Percentiles rank a stretch among this genome's conserved stretches.
Evolutionary conservation across 495 filamentous ascomycete species (phyloP).

Genomic region (Penicillium waksmanii): DNA sequence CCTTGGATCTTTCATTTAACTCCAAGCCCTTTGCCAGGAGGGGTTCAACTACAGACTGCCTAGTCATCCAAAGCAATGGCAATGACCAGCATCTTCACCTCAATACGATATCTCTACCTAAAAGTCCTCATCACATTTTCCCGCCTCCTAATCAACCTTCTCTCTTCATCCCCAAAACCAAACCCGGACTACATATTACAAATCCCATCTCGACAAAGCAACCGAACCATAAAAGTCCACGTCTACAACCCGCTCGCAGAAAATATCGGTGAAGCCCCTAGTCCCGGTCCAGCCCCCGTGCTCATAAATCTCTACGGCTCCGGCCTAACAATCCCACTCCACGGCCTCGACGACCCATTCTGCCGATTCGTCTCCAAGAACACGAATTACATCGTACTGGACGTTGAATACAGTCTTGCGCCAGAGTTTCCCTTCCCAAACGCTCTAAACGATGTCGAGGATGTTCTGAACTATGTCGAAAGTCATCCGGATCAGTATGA

Average conservation of each 20-base stretch:
- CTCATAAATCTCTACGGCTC: slow-evolving; percentile 39
- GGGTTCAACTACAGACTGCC: too few species aligned
- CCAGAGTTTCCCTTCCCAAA: slow-evolving; percentile 72
- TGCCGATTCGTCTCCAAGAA: slow-evolving; percentile 27
- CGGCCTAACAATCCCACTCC: slow-evolving; percentile 34
- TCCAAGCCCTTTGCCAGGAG: too few species aligned
- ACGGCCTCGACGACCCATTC: slow-evolving; percentile 38
- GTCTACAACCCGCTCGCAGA: slow-evolving; percentile 2
- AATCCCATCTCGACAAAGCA: slow-evolving; percentile 9
- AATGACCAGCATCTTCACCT: neutral
- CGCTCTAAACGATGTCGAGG: slow-evolving; percentile 64
- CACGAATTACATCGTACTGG: slow-evolving; percentile 31
- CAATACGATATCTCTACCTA: neutral
- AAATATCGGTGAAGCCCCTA: neutral
- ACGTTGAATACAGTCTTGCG: slow-evolving; percentile 69
- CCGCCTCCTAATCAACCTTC: neutral
- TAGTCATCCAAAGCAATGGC: neutral
- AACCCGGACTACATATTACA: slow-evolving; percentile 2
- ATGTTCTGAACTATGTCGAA: slow-evolving; percentile 25
- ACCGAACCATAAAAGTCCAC: slow-evolving; percentile 12
- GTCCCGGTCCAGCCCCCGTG: slow-evolving; percentile 18
- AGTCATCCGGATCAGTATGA: slow-evolving; percentile 21
- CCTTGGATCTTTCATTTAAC: too few species aligned
- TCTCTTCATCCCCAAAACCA: neutral
- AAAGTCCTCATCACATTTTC: neutral